Percentiles rank a stretch among this genome's conserved stretches.
phyloP scores from a whole-genome alignment of 2,329 filamentous ascomycete genomes.

The Mycosphaerella sp. region DNA sequence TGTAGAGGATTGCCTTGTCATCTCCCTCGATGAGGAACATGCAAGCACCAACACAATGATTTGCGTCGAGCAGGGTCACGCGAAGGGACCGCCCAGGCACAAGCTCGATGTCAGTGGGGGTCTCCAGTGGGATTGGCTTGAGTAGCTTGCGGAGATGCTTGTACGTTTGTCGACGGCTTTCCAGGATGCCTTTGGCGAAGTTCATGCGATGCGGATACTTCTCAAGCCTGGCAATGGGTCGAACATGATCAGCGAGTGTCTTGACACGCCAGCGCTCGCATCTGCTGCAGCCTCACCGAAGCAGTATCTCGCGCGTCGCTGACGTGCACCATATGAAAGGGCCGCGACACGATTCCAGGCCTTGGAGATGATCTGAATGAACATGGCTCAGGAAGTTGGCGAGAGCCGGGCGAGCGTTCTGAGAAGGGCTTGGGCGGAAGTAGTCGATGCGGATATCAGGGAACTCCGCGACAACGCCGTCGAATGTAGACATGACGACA shows the following conservation, averaged over 20 bases:
- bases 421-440: conserved; percentile 52
- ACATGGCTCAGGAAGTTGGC: conserved; percentile 90
- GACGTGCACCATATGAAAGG: conserved; percentile 89
- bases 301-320: conserved; percentile 70
- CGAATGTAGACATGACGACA: conserved; percentile 67
- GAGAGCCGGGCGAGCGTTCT: conserved; percentile 55
- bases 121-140: conserved; percentile 75
- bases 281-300: conserved; percentile 43
- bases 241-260: background rate
- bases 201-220: conserved; percentile 75
- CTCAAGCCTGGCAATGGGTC: conserved; percentile 43
- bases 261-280: background rate
- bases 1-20: conserved; percentile 72
- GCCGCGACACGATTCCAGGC: conserved; percentile 67
- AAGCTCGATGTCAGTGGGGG: conserved; percentile 70
- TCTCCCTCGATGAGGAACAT: conserved; percentile 85
- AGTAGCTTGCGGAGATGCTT: conserved; percentile 66
- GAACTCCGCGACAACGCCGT: conserved; percentile 67
- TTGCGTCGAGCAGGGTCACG: conserved; percentile 83
- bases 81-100: conserved; percentile 61
- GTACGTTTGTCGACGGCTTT: conserved; percentile 68
- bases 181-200: conserved; percentile 68
- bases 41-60: conserved; percentile 82
- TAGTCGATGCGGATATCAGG: conserved; percentile 77
- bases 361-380: conserved; percentile 81